phyloP scores from a whole-genome alignment of 352 stramenopile species.

The Stramenopiles sp. region DNA sequence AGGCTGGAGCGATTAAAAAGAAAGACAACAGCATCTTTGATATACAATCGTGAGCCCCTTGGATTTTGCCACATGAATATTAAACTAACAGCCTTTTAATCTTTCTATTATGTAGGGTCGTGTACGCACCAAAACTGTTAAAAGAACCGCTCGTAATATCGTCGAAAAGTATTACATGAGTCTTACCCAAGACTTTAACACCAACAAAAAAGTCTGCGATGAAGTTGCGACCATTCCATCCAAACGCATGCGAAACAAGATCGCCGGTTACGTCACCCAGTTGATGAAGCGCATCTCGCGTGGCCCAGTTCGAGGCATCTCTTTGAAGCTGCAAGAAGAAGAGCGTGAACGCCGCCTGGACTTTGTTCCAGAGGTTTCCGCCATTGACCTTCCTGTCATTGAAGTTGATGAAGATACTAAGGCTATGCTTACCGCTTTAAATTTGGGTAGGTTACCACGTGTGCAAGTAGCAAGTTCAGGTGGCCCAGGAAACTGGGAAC shows the following conservation, averaged over 20 bases:
- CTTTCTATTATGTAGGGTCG: no score
- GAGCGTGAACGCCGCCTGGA: slow-evolving; percentile 97
- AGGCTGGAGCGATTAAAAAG: no score
- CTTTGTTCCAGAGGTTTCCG: slow-evolving; percentile 95
- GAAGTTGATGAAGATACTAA: slow-evolving; percentile 95
- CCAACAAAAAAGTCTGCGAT: slow-evolving; percentile 91
- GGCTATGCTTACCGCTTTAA: slow-evolving; percentile 85
- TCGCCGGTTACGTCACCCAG: slow-evolving; percentile 98
- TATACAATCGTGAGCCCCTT: no score
- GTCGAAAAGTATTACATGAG: slow-evolving; percentile 99
- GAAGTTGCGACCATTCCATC: slow-evolving; percentile 96
- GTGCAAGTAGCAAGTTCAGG: no score
- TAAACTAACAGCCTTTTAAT: no score
- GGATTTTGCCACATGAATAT: no score
- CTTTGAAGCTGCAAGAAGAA: slow-evolving; percentile 99
- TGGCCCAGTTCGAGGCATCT: slow-evolving; percentile 96
- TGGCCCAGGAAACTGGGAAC: no score
- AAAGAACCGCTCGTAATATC: slow-evolving; percentile 97
- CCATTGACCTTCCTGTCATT: slow-evolving; percentile 73
- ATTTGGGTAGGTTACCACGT: slow-evolving; percentile 64
- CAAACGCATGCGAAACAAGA: slow-evolving; percentile 99
- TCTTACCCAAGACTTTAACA: slow-evolving; percentile 98
- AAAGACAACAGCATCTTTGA: no score
- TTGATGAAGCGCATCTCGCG: slow-evolving; percentile 99
- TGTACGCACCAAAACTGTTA: slow-evolving; percentile 99